Percentiles rank a stretch among this genome's conserved stretches.
These are phyloP conservation scores for Phaffia rhodozyma DNA, from an alignment of 1,284 basidiomycete species.

Conservation along the genomic window DNA sequence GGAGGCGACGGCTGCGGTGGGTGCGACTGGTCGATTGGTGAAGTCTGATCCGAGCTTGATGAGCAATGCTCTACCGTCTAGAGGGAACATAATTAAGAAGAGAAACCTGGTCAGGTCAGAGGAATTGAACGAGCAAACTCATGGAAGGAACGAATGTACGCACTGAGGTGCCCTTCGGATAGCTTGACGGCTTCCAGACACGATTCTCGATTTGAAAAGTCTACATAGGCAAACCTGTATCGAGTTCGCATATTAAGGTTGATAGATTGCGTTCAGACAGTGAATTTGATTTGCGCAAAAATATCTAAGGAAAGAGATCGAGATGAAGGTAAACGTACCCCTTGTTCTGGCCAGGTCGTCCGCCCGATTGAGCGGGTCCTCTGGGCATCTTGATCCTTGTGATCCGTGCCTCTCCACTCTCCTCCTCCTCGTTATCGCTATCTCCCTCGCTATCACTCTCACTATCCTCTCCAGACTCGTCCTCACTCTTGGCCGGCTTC, in stretches of 20 bases:
- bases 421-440: constrained; percentile 7
- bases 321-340: constrained; percentile 33
- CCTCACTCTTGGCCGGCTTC: constrained; percentile 34
- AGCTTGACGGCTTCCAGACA: constrained; percentile 62
- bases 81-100: background rate
- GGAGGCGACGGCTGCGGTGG: constrained; percentile 23
- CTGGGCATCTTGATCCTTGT: constrained; percentile 44
- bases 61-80: constrained; percentile 69
- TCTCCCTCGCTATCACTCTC: constrained; percentile 26
- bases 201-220: constrained; percentile 67
- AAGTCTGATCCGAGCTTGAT: constrained; percentile 67
- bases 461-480: constrained; percentile 18
- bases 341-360: constrained; percentile 39
- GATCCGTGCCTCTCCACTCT: constrained; percentile 29
- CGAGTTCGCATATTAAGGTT: too few relatives aligned
- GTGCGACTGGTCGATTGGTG: constrained; percentile 18
- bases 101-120: background rate
- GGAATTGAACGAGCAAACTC: background rate
- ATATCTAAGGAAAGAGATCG: background rate
- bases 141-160: background rate
- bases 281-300: background rate
- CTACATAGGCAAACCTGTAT: constrained; percentile 84
- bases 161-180: constrained; percentile 58
- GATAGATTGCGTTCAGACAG: background rate
- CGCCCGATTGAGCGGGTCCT: constrained; percentile 20